These are phyloP conservation scores for Colletotrichum sp. DNA, from an alignment of 2,329 filamentous ascomycete genomes.

Conservation along the genomic window DNA sequence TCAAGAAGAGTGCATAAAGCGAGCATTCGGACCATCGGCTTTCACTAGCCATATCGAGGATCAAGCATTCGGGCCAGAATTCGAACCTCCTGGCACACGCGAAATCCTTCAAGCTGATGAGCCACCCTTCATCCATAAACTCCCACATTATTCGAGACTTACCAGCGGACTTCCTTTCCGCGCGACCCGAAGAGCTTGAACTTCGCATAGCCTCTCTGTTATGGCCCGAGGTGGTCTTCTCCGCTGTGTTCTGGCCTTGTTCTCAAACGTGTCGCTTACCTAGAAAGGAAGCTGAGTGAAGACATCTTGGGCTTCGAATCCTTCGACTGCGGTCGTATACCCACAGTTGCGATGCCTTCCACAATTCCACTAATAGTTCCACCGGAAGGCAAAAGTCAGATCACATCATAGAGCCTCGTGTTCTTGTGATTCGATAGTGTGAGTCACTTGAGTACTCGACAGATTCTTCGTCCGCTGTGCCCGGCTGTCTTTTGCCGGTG, in stretches of 20 bases:
- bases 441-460: background rate
- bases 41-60: background rate
- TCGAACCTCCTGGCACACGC: background rate
- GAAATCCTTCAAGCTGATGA: background rate
- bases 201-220: accelerated
- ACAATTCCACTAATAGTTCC: background rate
- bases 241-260: accelerated
- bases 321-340: background rate
- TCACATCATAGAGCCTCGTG: background rate
- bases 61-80: background rate
- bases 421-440: background rate
- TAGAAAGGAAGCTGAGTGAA: background rate
- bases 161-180: background rate
- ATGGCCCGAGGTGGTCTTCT: background rate
- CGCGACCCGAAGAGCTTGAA: background rate
- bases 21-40: background rate
- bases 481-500: background rate
- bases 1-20: background rate
- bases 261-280: background rate
- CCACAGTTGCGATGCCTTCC: background rate
- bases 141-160: background rate
- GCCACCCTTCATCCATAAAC: background rate
- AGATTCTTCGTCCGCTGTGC: background rate
- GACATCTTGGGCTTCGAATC: accelerated
- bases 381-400: background rate